Evolutionary conservation across 495 filamentous ascomycete species (phyloP), one percentile per base, ranked within the genome.

Genomic region (Annulohypoxylon maeteangense): DNA sequence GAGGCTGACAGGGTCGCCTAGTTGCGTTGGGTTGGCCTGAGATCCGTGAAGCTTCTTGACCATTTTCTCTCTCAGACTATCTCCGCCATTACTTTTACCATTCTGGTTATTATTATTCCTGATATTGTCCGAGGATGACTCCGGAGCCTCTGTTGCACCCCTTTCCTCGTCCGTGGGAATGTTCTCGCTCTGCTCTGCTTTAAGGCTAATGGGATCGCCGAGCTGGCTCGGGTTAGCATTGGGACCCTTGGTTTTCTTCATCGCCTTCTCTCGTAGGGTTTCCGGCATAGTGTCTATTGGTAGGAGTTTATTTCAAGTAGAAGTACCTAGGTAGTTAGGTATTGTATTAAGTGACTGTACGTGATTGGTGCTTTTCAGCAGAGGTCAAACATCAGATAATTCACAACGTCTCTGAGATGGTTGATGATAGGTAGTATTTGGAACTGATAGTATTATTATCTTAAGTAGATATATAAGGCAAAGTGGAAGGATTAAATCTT

Each of bases 141-240:
- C 56, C 0, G 63, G 48, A 12, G 54, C 32, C 10, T 47, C 4
- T 3, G n/a, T 12, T 18, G 67, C 72, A n/a, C 75, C 69, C 7
- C n/a, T 51, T 51, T 75, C 75, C 1, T 42, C 66, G 1, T 72
- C 55, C 4, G 70, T 74, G 1, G 75, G 69, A 22, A 73, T 25
- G 42, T 53, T 57, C 29, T 75, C 69, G 68, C 72, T 79, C 31
- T 73, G 79, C 63, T 83, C 82, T 23, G 80, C 78, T 44, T 84
- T 83, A 27, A 84, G 53, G 36, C 77, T 80, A 65, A 81, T 79
- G 2, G 80, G 80, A 62, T 83, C 82, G 48, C 80, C 82, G 0
- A 83, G 75, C 51, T 79, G 78, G 62, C 78, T 80, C 11, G 80
- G 81, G 67, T 84, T 84, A 59, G 79, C 80, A 36, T 75, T 40